Evolutionary conservation across 176 grass and related monocot species (phyloP).

Genomic region (Bothriochloa decipiens): DNA sequence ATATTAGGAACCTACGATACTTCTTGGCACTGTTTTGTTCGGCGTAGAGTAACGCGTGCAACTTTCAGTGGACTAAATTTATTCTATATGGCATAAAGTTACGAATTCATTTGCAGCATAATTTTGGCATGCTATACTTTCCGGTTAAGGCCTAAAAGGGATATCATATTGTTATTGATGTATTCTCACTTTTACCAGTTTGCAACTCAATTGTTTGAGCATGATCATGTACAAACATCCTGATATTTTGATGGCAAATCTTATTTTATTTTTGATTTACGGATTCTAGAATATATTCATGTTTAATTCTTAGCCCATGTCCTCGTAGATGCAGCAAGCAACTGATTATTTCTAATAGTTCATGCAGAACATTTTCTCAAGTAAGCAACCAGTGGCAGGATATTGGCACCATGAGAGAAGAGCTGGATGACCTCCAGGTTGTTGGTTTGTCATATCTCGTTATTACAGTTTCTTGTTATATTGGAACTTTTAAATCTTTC

Average conservation of each 20-base stretch:
- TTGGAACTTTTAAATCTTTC: constrained; percentile 17
- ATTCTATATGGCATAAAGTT: too few relatives aligned
- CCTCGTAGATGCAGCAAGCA: not conserved
- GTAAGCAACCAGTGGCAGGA: constrained; percentile 97
- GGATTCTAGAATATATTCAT: constrained; percentile 27
- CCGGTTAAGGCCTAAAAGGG: too few relatives aligned
- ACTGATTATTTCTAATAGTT: constrained; percentile 34
- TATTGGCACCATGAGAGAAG: constrained; percentile 95
- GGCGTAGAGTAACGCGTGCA: too few relatives aligned
- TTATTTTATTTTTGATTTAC: constrained; percentile 36
- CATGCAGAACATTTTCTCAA: constrained; percentile 98
- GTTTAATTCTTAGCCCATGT: not conserved
- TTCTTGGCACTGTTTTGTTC: too few relatives aligned
- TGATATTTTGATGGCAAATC: not conserved
- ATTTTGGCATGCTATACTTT: too few relatives aligned
- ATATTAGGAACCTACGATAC: too few relatives aligned
- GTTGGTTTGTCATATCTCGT: constrained; percentile 44
- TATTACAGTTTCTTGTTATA: constrained; percentile 23
- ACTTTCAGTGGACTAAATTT: too few relatives aligned
- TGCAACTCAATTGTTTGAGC: not conserved
- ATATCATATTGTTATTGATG: too few relatives aligned
- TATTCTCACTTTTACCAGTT: constrained; percentile 15
- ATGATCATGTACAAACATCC: constrained; percentile 13
- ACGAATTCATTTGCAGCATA: too few relatives aligned
- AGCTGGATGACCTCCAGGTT: constrained; percentile 98